Evolutionary conservation across 192 early-diverging fungal species (phyloP).

Genomic region (Coemansia sp.): DNA sequence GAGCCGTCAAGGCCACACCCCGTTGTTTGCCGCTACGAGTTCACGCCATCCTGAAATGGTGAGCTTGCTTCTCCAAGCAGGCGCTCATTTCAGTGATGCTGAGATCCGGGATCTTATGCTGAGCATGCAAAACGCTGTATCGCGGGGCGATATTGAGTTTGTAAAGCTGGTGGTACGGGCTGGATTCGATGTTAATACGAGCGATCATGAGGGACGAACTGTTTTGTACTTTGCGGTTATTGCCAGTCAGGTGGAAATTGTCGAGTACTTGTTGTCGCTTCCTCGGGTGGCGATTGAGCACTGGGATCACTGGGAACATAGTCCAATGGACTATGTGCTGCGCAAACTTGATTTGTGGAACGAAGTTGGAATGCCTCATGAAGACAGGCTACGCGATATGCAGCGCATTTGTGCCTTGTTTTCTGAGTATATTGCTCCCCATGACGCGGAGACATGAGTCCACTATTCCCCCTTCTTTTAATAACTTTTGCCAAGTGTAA

Average conservation of each 20-base stretch:
- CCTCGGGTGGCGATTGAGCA: slow-evolving; percentile 29
- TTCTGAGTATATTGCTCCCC: slow-evolving; percentile 8
- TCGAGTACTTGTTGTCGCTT: slow-evolving; percentile 37
- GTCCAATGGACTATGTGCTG: slow-evolving; percentile 47
- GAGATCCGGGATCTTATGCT: slow-evolving; percentile 70
- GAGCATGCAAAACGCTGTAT: slow-evolving; percentile 52
- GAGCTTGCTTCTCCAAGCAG: slow-evolving; percentile 68
- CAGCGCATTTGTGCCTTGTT: slow-evolving; percentile 49
- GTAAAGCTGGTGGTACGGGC: slow-evolving; percentile 49
- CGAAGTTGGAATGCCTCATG: slow-evolving; percentile 43
- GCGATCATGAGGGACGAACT: slow-evolving; percentile 49
- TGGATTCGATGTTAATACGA: slow-evolving; percentile 37
- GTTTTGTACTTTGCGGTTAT: slow-evolving; percentile 50
- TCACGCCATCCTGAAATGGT: slow-evolving; percentile 64
- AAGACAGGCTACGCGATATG: slow-evolving; percentile 49
- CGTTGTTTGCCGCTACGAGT: slow-evolving; percentile 79
- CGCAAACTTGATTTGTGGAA: slow-evolving; percentile 50
- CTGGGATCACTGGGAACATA: slow-evolving; percentile 53
- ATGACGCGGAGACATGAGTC: neutral
- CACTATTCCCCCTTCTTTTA: neutral
- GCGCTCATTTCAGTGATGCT: slow-evolving; percentile 86
- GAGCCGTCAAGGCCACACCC: slow-evolving; percentile 86
- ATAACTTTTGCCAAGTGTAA: neutral
- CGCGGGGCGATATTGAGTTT: slow-evolving; percentile 52
- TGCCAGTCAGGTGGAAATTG: slow-evolving; percentile 49